Percentiles rank a stretch among this genome's conserved stretches.
Evolutionary conservation across 345 rosid genomes (phyloP).

Genomic region (Theobroma cacao): DNA sequence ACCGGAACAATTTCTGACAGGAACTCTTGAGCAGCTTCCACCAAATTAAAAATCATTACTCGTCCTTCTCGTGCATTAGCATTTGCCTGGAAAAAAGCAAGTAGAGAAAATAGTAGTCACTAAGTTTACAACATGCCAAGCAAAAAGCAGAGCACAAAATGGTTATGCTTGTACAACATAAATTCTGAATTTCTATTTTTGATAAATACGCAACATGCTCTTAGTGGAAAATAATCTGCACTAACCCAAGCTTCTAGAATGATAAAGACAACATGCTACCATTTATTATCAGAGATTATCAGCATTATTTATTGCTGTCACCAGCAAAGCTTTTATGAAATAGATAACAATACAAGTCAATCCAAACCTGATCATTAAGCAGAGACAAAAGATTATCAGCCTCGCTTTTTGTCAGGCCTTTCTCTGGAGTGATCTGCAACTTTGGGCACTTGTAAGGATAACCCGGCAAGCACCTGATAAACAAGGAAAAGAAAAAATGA

Average conservation of each 20-base stretch:
- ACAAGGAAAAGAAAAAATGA: constrained; percentile 12
- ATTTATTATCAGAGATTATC: constrained; percentile 3
- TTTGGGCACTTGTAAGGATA: constrained; percentile 93
- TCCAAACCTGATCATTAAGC: constrained; percentile 76
- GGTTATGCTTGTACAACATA: background rate
- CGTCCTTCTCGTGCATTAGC: constrained; percentile 89
- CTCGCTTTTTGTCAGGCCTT: constrained; percentile 67
- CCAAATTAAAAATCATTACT: constrained; percentile 94
- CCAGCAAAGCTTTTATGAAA: background rate
- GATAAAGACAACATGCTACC: constrained; percentile 5
- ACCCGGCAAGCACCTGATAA: constrained; percentile 83
- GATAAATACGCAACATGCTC: constrained; percentile 1
- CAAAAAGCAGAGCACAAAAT: background rate
- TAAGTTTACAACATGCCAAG: background rate
- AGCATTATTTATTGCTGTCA: background rate
- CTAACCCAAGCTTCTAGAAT: background rate
- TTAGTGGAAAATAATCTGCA: background rate
- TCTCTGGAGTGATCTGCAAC: constrained; percentile 76
- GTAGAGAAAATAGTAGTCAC: background rate
- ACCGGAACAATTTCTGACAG: constrained; percentile 73
- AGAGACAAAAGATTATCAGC: constrained; percentile 76
- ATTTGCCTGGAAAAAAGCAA: constrained; percentile 54
- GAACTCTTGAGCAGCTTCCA: constrained; percentile 98
- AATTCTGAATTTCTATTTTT: constrained; percentile 6
- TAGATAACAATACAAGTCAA: constrained; percentile 11